Percentiles rank a stretch among this genome's conserved stretches.
Conservation (phyloP, 345 rosid genomes). For the Syzygium oleosum region DNA sequence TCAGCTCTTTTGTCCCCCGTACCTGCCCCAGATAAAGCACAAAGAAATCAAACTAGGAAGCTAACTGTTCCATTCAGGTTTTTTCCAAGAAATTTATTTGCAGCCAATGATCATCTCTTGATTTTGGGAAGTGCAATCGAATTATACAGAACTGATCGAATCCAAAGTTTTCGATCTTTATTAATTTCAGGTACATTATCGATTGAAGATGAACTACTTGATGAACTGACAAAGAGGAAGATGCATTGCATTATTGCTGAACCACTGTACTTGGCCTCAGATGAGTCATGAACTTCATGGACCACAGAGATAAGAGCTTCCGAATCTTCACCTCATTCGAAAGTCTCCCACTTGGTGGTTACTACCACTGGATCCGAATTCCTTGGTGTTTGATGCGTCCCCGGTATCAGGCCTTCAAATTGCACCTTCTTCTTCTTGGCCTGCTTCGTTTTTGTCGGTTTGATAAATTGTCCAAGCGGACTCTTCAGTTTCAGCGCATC, state of each 20-base stretch:
- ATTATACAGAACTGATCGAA: neutral
- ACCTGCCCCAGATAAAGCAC: neutral
- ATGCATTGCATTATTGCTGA: neutral
- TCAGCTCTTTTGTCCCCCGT: neutral
- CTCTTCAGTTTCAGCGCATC: slow-evolving; percentile 28
- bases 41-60: neutral
- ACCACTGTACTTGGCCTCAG: neutral
- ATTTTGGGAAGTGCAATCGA: neutral
- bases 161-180: neutral
- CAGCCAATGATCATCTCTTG: neutral
- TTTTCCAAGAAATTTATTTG: neutral
- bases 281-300: neutral
- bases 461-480: neutral
- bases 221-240: neutral
- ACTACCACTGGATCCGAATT: slow-evolving; percentile 8
- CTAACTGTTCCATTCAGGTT: neutral
- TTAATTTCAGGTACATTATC: neutral
- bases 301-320: neutral
- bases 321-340: slow-evolving; percentile 19
- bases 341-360: slow-evolving; percentile 56
- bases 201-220: neutral
- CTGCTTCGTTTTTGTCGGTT: slow-evolving; percentile 8
- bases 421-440: slow-evolving; percentile 5
- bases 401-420: slow-evolving; percentile 1
- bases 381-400: slow-evolving; percentile 8